phyloP scores from a whole-genome alignment of 2,329 filamentous ascomycete genomes.

The Diplodia mutila region DNA sequence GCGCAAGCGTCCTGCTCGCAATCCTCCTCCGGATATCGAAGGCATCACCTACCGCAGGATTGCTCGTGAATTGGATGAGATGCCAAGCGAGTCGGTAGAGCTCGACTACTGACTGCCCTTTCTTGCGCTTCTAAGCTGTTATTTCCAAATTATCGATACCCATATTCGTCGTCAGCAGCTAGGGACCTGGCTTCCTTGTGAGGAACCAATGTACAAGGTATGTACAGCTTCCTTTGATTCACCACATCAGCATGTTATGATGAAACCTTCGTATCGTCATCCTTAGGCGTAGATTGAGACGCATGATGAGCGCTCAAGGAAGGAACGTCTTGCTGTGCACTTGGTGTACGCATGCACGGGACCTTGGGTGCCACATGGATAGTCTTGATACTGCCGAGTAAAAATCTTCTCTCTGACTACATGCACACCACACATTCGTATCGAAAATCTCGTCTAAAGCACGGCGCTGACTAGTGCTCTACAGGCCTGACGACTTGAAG shows the following conservation, averaged over 20 bases:
- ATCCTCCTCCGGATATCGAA: conserved; percentile 37
- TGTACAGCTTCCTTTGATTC: neutral
- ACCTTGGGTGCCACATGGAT: conserved; percentile 14
- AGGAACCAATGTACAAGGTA: neutral
- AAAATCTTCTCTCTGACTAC: conserved; percentile 26
- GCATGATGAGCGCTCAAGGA: conserved; percentile 10
- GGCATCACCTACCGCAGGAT: conserved; percentile 29
- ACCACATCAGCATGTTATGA: conserved; percentile 59
- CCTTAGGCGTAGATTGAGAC: conserved; percentile 75
- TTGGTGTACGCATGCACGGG: conserved; percentile 10
- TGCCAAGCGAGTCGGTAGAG: conserved; percentile 44
- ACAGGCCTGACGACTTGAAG: neutral
- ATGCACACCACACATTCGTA: neutral
- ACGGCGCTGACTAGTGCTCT: neutral
- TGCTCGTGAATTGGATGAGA: conserved; percentile 32
- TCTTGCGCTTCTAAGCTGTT: neutral
- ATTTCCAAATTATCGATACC: neutral
- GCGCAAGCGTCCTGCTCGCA: conserved; percentile 37
- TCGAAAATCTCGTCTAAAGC: neutral
- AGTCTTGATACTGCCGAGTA: conserved; percentile 22
- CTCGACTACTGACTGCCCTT: conserved; percentile 52
- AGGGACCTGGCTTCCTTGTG: neutral
- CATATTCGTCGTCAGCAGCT: neutral
- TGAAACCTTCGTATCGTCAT: conserved; percentile 92
- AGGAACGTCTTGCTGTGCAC: conserved; percentile 21